Evolutionary conservation across 129 eudicot genomes (phyloP).

Genomic region (Flaveria sonorensis): DNA sequence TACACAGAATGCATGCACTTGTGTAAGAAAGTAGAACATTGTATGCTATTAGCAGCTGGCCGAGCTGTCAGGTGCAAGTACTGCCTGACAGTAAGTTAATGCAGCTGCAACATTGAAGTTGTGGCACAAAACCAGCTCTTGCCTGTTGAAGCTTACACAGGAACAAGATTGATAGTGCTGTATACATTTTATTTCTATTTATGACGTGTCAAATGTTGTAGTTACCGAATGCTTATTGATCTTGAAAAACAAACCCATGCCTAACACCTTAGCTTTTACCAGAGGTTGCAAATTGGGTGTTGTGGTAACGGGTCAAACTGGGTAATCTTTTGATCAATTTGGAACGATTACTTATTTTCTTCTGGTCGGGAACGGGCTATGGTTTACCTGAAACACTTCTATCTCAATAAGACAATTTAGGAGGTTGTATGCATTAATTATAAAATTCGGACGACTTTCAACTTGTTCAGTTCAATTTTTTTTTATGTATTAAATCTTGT

Average conservation of each 20-base stretch:
- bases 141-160: slow-evolving; percentile 21
- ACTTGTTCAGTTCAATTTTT: background rate
- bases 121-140: slow-evolving; percentile 28
- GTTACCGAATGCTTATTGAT: background rate
- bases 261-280: background rate
- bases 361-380: background rate
- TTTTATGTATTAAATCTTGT: background rate
- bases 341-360: background rate
- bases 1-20: background rate
- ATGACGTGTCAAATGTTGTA: background rate
- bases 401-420: background rate
- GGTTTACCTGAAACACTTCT: background rate
- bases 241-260: background rate
- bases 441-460: background rate
- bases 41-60: slow-evolving; percentile 19
- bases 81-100: slow-evolving; percentile 22
- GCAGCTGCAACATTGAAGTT: slow-evolving; percentile 19
- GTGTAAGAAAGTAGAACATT: background rate
- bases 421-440: background rate
- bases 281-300: background rate
- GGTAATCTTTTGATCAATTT: background rate
- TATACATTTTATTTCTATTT: background rate
- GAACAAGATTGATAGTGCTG: slow-evolving; percentile 21
- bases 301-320: background rate
- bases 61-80: slow-evolving; percentile 21